phyloP scores from a whole-genome alignment of 2,329 filamentous ascomycete genomes.

The Fusarium udum region DNA sequence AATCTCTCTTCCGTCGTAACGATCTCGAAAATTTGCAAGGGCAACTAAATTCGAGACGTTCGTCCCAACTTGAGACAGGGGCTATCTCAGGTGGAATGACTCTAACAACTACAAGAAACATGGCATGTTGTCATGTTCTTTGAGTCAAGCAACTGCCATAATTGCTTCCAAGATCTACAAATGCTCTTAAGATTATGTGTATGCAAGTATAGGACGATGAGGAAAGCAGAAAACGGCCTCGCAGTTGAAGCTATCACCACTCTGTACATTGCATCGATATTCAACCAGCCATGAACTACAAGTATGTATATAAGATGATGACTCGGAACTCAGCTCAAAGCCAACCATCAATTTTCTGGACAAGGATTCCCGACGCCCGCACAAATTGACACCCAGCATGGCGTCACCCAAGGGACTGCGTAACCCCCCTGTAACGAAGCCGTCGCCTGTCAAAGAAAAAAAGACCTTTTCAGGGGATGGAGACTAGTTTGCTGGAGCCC shows the following conservation, averaged over 20 bases:
- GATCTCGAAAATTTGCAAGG: conserved; percentile 17
- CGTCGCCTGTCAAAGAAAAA: conserved; percentile 36
- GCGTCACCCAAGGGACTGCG: conserved; percentile 32
- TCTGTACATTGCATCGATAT: neutral
- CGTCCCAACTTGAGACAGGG: conserved; percentile 34
- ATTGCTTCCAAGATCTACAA: conserved; percentile 1
- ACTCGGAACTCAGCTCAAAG: neutral
- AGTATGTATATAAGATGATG: neutral
- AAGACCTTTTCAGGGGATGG: conserved; percentile 16
- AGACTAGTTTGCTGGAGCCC: conserved; percentile 4
- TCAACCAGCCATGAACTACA: neutral
- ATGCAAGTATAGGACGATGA: neutral
- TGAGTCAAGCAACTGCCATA: neutral
- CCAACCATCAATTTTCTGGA: neutral
- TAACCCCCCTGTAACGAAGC: conserved; percentile 31
- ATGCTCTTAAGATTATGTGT: conserved; percentile 26
- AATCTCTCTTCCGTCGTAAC: neutral
- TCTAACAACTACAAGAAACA: neutral
- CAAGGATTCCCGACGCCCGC: conserved; percentile 6
- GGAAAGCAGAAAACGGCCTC: neutral
- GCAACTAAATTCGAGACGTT: conserved; percentile 25
- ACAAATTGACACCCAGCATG: conserved; percentile 25
- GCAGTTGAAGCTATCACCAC: conserved; percentile 17
- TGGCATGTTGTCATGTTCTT: neutral
- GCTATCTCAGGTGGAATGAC: conserved; percentile 25